Evolutionary conservation across 805 yeast species (phyloP).

Genomic region (Metschnikowia vanudenii): DNA sequence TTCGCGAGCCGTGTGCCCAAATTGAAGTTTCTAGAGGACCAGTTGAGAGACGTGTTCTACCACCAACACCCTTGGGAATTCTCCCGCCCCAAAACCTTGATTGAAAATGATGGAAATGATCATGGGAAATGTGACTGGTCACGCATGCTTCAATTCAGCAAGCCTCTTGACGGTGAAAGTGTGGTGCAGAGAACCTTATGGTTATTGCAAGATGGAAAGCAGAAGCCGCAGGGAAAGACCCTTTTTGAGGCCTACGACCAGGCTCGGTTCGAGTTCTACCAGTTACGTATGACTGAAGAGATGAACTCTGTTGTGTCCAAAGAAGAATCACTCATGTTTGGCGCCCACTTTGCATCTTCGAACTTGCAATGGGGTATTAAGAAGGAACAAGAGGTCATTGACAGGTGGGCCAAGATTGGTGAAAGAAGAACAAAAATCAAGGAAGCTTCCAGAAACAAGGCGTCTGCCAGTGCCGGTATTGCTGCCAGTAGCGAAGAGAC

Average conservation of each 20-base stretch:
- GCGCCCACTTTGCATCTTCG: slow-evolving; percentile 66
- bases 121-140: slow-evolving; percentile 69
- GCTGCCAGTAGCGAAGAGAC: slow-evolving; percentile 19
- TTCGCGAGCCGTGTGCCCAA: slow-evolving; percentile 49
- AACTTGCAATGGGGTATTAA: slow-evolving; percentile 65
- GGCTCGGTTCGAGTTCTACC: slow-evolving; percentile 86
- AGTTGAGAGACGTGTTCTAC: slow-evolving; percentile 76
- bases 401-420: slow-evolving; percentile 73
- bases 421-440: slow-evolving; percentile 56
- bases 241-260: slow-evolving; percentile 73
- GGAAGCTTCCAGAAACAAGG: slow-evolving; percentile 41
- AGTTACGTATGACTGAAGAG: slow-evolving; percentile 80
- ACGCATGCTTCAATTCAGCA: slow-evolving; percentile 64
- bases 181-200: slow-evolving; percentile 46
- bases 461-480: slow-evolving; percentile 19
- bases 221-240: slow-evolving; percentile 20
- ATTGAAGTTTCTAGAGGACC: slow-evolving; percentile 69
- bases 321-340: slow-evolving; percentile 86
- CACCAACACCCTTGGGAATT: slow-evolving; percentile 98
- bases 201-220: slow-evolving; percentile 29
- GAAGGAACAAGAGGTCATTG: slow-evolving; percentile 68
- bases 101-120: slow-evolving; percentile 73
- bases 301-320: slow-evolving; percentile 65
- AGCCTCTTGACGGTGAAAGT: slow-evolving; percentile 82
- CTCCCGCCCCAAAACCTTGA: slow-evolving; percentile 79